phyloP scores from a whole-genome alignment of 306 rosid species.

The Chamaecrista fasciculata region DNA sequence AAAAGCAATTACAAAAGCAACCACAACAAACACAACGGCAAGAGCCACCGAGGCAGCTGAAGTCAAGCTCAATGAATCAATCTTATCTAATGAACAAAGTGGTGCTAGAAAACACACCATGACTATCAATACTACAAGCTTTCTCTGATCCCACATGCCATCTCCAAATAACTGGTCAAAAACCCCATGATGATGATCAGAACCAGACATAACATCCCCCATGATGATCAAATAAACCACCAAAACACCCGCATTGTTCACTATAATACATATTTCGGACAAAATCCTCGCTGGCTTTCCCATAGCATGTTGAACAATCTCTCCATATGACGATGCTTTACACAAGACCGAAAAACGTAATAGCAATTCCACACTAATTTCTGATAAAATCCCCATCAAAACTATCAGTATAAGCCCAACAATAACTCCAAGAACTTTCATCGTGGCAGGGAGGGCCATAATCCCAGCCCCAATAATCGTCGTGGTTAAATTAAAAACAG shows the following conservation, averaged over 20 bases:
- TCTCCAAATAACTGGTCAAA: slow-evolving; percentile 85
- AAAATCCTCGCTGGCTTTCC: slow-evolving; percentile 70
- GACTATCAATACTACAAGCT: slow-evolving; percentile 59
- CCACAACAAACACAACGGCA: slow-evolving; percentile 75
- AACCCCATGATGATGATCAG: slow-evolving; percentile 76
- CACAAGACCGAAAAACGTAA: slow-evolving; percentile 61
- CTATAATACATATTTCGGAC: slow-evolving; percentile 72
- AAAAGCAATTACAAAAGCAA: slow-evolving; percentile 53
- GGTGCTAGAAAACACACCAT: slow-evolving; percentile 81
- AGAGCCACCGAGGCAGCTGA: slow-evolving; percentile 95
- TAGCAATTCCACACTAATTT: slow-evolving; percentile 75
- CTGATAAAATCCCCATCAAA: slow-evolving; percentile 79
- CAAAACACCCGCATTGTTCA: slow-evolving; percentile 83
- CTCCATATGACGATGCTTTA: slow-evolving; percentile 79
- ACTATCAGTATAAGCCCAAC: slow-evolving; percentile 65
- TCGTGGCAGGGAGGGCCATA: slow-evolving; percentile 95
- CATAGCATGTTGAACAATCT: slow-evolving; percentile 79
- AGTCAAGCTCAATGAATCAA: slow-evolving; percentile 91
- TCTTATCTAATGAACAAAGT: slow-evolving; percentile 84
- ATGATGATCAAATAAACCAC: slow-evolving; percentile 91
- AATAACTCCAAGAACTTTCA: slow-evolving; percentile 89
- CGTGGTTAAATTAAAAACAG: slow-evolving; percentile 86
- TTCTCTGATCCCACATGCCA: slow-evolving; percentile 93
- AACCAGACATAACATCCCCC: slow-evolving; percentile 99
- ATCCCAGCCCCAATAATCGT: slow-evolving; percentile 92